Evolutionary conservation across 441 rosid species (phyloP).

Genomic region (Eutrema salsugineum): DNA sequence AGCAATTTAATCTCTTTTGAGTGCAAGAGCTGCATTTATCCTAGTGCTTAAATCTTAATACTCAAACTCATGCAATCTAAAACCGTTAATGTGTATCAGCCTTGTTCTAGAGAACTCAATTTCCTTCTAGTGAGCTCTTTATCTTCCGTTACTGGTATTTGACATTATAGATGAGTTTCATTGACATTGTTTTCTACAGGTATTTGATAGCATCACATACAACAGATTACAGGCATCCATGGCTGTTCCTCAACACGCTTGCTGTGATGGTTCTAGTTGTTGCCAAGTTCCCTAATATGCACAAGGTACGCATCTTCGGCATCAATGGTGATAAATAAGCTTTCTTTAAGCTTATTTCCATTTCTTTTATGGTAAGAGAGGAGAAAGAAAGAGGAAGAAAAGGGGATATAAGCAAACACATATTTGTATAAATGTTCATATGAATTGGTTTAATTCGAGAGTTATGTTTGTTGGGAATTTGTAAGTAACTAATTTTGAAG

Average conservation of each 20-base stretch:
- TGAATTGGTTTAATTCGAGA: conserved; percentile 4
- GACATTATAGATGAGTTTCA: neutral
- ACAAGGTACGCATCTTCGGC: conserved; percentile 94
- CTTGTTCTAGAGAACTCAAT: neutral
- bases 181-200: conserved; percentile 35
- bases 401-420: neutral
- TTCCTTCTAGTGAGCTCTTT: neutral
- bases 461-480: conserved; percentile 18
- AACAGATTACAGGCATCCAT: conserved; percentile 87
- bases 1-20: neutral
- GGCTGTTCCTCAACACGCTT: conserved; percentile 85
- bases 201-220: conserved; percentile 96
- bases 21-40: neutral
- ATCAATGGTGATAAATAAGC: conserved; percentile 72
- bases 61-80: neutral
- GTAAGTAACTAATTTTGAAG: conserved; percentile 29
- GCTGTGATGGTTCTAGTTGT: conserved; percentile 77
- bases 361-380: neutral
- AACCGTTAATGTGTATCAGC: neutral
- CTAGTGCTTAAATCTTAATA: neutral
- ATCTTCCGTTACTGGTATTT: neutral
- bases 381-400: neutral
- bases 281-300: conserved; percentile 99
- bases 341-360: neutral
- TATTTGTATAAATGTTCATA: conserved; percentile 23